Percentiles rank a stretch among this genome's conserved stretches.
These are phyloP conservation scores for Schizophyllum commune DNA, from an alignment of 1,284 basidiomycete species.

Conservation along the genomic window DNA sequence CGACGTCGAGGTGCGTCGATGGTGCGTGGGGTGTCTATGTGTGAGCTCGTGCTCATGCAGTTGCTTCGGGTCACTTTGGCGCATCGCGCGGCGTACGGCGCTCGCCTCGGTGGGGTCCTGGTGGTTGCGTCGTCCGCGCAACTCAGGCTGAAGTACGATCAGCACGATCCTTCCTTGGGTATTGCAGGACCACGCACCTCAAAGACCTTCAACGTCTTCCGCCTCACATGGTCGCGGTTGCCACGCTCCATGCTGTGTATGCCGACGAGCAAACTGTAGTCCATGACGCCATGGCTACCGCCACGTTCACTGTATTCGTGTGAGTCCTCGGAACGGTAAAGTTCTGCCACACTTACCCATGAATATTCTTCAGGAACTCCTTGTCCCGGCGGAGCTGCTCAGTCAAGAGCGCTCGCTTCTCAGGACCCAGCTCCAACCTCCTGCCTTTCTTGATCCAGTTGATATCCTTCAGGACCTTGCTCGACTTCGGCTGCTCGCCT, in stretches of 20 bases:
- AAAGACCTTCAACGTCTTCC: slow-evolving; percentile 88
- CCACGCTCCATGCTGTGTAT: slow-evolving; percentile 90
- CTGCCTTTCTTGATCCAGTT: slow-evolving; percentile 88
- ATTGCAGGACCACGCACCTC: slow-evolving; percentile 47
- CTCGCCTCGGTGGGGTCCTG: slow-evolving; percentile 62
- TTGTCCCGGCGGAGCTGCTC: slow-evolving; percentile 88
- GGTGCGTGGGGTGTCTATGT: slow-evolving; percentile 50
- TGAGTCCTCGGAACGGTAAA: not conserved
- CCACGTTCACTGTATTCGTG: not conserved
- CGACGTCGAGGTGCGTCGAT: slow-evolving; percentile 4
- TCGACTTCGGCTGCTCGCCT: slow-evolving; percentile 37
- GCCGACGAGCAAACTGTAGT: slow-evolving; percentile 92
- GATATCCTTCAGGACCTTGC: slow-evolving; percentile 83
- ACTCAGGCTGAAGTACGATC: slow-evolving; percentile 47
- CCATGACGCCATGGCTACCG: slow-evolving; percentile 65
- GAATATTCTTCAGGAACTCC: slow-evolving; percentile 74
- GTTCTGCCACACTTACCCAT: slow-evolving; percentile 16
- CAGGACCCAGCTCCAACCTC: slow-evolving; percentile 84
- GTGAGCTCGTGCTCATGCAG: slow-evolving; percentile 49
- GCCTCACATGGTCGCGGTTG: slow-evolving; percentile 85
- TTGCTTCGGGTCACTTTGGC: slow-evolving; percentile 74
- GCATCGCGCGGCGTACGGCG: slow-evolving; percentile 81
- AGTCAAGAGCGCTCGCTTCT: slow-evolving; percentile 84
- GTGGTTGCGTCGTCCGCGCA: slow-evolving; percentile 39
- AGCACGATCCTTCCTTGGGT: slow-evolving; percentile 4